Conservation (phyloP, 495 filamentous ascomycete species). For the Neurospora sp. region DNA sequence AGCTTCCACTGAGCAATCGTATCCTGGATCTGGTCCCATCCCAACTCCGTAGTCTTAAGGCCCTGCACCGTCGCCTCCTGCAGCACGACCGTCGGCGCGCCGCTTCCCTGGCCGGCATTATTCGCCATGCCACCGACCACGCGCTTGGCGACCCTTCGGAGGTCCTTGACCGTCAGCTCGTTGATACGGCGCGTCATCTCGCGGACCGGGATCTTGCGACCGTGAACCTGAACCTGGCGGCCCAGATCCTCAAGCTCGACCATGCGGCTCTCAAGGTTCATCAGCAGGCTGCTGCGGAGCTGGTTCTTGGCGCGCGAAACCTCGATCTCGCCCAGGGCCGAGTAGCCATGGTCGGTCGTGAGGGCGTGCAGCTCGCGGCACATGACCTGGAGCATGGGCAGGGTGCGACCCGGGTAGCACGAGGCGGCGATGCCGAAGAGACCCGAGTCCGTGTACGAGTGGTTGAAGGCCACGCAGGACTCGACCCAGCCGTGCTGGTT, state of each 20-base stretch:
- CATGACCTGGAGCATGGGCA: conserved; percentile 84
- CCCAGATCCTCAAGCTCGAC: conserved; percentile 97
- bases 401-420: conserved; percentile 65
- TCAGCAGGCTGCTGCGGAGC: conserved; percentile 77
- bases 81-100: conserved; percentile 87
- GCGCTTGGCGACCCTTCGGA: conserved; percentile 71
- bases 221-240: conserved; percentile 91
- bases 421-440: conserved; percentile 88
- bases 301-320: conserved; percentile 98
- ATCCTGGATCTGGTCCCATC: conserved; percentile 86
- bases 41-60: conserved; percentile 40
- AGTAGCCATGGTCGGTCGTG: conserved; percentile 59
- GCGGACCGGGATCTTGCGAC: conserved; percentile 74
- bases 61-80: conserved; percentile 63
- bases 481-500: conserved; percentile 98
- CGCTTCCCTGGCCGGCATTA: conserved; percentile 71
- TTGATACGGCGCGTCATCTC: conserved; percentile 93
- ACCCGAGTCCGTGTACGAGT: conserved; percentile 90
- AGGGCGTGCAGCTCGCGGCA: conserved; percentile 77
- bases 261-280: conserved; percentile 98
- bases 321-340: conserved; percentile 61
- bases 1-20: conserved; percentile 75
- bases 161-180: conserved; percentile 65
- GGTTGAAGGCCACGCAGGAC: conserved; percentile 89
- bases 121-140: conserved; percentile 69